These are phyloP conservation scores for Podaxis pistillaris DNA, from an alignment of 768 basidiomycete species.

Conservation along the genomic window DNA sequence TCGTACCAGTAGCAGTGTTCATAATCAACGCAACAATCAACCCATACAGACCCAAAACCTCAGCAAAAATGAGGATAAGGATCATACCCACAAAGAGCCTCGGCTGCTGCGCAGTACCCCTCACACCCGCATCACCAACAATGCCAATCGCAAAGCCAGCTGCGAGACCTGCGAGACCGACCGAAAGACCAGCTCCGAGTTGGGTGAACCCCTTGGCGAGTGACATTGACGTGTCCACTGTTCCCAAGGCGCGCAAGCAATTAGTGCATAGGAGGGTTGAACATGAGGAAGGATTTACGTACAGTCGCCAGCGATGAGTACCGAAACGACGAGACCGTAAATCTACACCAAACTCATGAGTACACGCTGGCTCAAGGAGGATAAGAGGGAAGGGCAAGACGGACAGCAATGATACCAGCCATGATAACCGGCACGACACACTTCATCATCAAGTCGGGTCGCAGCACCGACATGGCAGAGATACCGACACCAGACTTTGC, in stretches of 20 bases:
- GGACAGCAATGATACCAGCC: slow-evolving; percentile 99
- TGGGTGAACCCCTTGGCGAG: slow-evolving; percentile 93
- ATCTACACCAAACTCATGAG: slow-evolving; percentile 49
- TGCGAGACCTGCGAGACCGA: slow-evolving; percentile 92
- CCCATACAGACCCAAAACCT: slow-evolving; percentile 92
- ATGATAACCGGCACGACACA: slow-evolving; percentile 97
- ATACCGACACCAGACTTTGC: slow-evolving; percentile 99
- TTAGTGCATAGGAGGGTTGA: neutral
- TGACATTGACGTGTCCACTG: slow-evolving; percentile 77
- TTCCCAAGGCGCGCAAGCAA: neutral
- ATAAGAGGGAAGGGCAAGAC: slow-evolving; percentile 30
- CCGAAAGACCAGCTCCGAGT: slow-evolving; percentile 89
- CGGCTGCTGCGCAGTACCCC: slow-evolving; percentile 96
- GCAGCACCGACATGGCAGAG: slow-evolving; percentile 95
- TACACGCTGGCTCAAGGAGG: neutral
- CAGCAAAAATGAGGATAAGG: slow-evolving; percentile 96
- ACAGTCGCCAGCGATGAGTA: slow-evolving; percentile 88
- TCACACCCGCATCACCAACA: slow-evolving; percentile 97
- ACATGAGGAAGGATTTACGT: slow-evolving; percentile 33
- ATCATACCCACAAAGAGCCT: slow-evolving; percentile 96
- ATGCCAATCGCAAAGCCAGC: slow-evolving; percentile 98
- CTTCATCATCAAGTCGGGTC: slow-evolving; percentile 98
- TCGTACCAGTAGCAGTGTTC: slow-evolving; percentile 66
- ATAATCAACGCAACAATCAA: slow-evolving; percentile 95
- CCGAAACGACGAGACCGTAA: slow-evolving; percentile 99